These are phyloP conservation scores for Globisporangium irregulare DNA, from an alignment of 352 stramenopile species.

Conservation along the genomic window DNA sequence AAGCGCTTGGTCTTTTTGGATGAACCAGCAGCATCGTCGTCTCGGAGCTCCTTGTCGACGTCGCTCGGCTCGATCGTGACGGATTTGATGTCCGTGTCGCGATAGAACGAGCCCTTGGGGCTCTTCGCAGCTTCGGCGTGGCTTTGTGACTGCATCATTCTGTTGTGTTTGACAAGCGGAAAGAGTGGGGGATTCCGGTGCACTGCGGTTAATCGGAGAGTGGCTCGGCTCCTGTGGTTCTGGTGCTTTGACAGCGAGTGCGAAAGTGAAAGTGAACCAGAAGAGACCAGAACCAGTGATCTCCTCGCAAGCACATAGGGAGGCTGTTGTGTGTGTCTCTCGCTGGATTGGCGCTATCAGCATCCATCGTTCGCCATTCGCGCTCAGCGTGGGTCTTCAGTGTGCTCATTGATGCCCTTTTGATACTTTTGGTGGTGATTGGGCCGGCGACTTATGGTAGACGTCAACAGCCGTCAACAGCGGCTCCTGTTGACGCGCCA, in stretches of 20 bases:
- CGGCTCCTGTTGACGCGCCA: background rate
- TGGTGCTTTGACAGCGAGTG: background rate
- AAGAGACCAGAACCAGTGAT: background rate
- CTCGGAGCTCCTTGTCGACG: background rate
- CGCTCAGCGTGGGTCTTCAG: background rate
- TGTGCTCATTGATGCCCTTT: background rate
- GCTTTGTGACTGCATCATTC: background rate
- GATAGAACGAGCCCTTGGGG: background rate
- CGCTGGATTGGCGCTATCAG: background rate
- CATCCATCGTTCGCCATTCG: background rate
- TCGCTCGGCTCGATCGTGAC: background rate
- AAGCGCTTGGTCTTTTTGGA: background rate
- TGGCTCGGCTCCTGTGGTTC: background rate
- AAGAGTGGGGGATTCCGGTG: background rate
- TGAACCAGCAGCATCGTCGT: background rate
- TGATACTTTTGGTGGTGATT: background rate
- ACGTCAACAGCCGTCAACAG: slow-evolving; percentile 1
- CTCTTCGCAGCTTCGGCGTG: background rate
- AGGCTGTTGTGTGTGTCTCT: background rate
- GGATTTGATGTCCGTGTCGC: background rate
- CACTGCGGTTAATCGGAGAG: background rate
- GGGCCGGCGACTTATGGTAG: background rate
- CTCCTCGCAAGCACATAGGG: background rate
- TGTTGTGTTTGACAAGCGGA: background rate
- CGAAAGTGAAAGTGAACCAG: background rate